Evolutionary conservation across 768 basidiomycete genomes (phyloP), one percentile per base, ranked within the genome.

Genomic region (Tephrocybe sp.): DNA sequence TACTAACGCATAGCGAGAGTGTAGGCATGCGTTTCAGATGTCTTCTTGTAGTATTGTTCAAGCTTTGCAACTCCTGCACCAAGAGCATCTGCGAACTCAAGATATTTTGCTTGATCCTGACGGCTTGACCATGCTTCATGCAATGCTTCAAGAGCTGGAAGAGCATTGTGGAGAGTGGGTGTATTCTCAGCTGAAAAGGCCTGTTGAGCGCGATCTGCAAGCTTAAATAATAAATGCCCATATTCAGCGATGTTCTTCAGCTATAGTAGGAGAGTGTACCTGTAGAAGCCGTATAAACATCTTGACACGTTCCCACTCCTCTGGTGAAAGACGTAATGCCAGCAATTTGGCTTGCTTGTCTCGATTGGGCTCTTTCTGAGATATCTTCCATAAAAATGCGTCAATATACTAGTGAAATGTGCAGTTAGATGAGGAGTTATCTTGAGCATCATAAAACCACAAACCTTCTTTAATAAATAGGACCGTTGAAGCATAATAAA

Each of bases 401-500:
- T 22, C 17, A 14, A 41, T 26, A 19, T 41, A 41, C 40, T 41
- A 22, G 8, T 20, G 12, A 22, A 22, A 41, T 10, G 12, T 7
- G 13, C 19, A 4, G 9, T 22, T 20, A 41, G 9, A 22, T 12
- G 12, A 17, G 11, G n/a, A 10, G 22, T 41, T 22, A 36, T 22
- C 14, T 7, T 41, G 8, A 41, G 26, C 7, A 26, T n/a, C n/a
- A 26, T 3, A 22, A 2, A 20, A 41, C 19, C 30, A 32, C 26
- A 32, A 13, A 43, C 42, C 42, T 43, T 32, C 20, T 43, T 43
- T 13, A 43, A 32, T 4, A 5, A 5, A 8, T 43, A 22, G 5
- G 42, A 50, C 1, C 47, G 45, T n/a, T 47, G 9, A 12, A 56
- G 41, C 69, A 70, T 68, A 10, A 62, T 41, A 47, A 59, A 68